Conservation (phyloP, 164 flowering plant genomes). For the Buxus sempervirens region DNA sequence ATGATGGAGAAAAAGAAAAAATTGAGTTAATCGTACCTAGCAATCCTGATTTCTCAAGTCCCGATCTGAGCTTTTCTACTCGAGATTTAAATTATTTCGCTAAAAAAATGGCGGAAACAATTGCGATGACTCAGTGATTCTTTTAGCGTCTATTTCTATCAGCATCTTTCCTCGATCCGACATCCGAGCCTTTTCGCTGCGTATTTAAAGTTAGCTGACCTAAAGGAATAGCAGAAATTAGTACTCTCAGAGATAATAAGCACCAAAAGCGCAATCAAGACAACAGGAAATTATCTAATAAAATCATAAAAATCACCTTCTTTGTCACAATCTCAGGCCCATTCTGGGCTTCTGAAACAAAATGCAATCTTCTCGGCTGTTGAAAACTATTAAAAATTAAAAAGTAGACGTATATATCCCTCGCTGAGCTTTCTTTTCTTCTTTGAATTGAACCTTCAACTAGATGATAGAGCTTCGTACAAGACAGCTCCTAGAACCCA, state of each 20-base stretch:
- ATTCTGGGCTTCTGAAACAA: not conserved
- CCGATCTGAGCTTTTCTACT: not conserved
- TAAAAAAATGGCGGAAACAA: not conserved
- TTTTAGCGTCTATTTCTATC: not conserved
- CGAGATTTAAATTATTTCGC: not conserved
- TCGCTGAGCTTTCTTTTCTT: not conserved
- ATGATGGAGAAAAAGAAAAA: not conserved
- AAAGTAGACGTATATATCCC: not conserved
- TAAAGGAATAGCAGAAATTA: conserved; percentile 2
- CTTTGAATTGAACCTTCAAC: not conserved
- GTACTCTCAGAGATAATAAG: not conserved
- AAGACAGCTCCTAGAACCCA: not conserved
- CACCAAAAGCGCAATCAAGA: not conserved
- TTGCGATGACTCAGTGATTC: not conserved
- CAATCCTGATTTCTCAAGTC: not conserved
- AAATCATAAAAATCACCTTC: not conserved
- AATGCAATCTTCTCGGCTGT: not conserved
- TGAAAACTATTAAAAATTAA: not conserved
- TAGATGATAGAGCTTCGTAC: not conserved
- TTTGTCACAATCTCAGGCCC: not conserved
- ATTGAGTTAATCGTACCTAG: conserved; percentile 5
- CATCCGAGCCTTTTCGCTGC: not conserved
- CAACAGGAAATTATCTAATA: not conserved
- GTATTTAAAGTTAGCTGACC: not conserved
- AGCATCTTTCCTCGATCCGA: not conserved